These are phyloP conservation scores for Fraxinus albicans DNA, from an alignment of 305 asterid species.

Conservation along the genomic window DNA sequence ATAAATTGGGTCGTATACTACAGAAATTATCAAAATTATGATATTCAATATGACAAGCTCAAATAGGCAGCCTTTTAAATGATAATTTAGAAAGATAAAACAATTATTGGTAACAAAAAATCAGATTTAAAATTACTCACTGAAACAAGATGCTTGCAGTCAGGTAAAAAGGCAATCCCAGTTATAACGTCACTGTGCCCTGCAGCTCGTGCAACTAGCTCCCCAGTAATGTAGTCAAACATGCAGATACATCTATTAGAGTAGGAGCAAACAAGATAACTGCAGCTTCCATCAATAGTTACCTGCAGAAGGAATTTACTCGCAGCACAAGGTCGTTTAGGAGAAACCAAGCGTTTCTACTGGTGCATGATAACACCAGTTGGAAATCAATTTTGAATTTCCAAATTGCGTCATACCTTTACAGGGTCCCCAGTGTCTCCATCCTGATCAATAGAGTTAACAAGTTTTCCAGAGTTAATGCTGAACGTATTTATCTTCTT, in stretches of 20 bases:
- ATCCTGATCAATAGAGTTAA: conserved; percentile 50
- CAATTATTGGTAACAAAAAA: conserved; percentile 8
- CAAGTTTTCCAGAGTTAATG: conserved; percentile 49
- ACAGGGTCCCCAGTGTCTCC: conserved; percentile 47
- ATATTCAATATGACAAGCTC: not conserved
- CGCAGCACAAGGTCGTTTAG: conserved; percentile 17
- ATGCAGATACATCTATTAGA: conserved; percentile 53
- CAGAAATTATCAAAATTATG: not conserved
- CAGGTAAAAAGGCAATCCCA: conserved; percentile 58
- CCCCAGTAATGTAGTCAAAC: conserved; percentile 53
- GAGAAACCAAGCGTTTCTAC: conserved; percentile 7
- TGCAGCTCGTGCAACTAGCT: conserved; percentile 59
- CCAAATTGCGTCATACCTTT: conserved; percentile 38
- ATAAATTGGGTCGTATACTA: not conserved
- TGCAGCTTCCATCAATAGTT: conserved; percentile 52
- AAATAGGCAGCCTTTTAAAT: not conserved
- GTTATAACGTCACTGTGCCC: conserved; percentile 60
- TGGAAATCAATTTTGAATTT: not conserved
- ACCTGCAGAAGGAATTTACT: conserved; percentile 41
- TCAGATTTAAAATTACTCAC: conserved; percentile 38
- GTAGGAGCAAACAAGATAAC: conserved; percentile 57
- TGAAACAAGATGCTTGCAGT: conserved; percentile 62
- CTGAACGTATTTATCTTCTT: conserved; percentile 52
- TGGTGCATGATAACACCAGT: conserved; percentile 13
- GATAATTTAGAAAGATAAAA: not conserved